Base-by-base conservation (phyloP, 345 rosid species). In the Clausena lansium region DNA sequence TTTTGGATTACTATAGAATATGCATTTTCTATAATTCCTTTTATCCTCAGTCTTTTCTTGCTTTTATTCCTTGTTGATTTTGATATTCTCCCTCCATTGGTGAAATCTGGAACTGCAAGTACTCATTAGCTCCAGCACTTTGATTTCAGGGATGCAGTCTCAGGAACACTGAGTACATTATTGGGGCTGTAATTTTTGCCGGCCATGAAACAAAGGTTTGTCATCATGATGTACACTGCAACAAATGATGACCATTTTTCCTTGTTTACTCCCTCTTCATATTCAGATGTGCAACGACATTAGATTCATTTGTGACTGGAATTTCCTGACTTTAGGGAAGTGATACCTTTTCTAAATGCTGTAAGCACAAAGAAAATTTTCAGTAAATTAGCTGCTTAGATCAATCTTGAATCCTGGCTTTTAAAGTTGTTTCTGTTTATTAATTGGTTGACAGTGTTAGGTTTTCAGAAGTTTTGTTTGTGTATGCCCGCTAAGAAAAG, bases 191-290 rank as follows among this genome's bases (percentile, higher is more conserved):
- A 76, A 88, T 97, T 71, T 97, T 97, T 88, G 88, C 98, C 20
- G 99, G 99, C 80, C 98, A 88, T 52, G 98, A 94, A 89, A 91
- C 99, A 72, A 97, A 97, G 99, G 99, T 97, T 79, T 60, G 91
- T 75, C 28, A 25, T 68, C 57, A n/a, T 67, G 79, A 67, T 67
- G 73, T 45, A 58, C 28, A 54, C 39, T 28, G 67, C 55, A 57
- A 22, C 50, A 58, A 52, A 74, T 20, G 41, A 30, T 32, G 19
- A 8, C 32, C 25, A 13, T 61, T 33, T 63, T 67, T 11, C 58
- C 47, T 68, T 61, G 41, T 5, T 27, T 73, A 38, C 22, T 25
- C 19, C 24, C 64, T 17, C 4, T 66, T 79, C 41, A 60, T 58
- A 7, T 63, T 67, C 32, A 52, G 28, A 52, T 41, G 0, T 74